Evolutionary conservation across 371 early-diverging fungal species (phyloP), one percentile per base, ranked within the genome.

Genomic region (Entomophthora muscae): DNA sequence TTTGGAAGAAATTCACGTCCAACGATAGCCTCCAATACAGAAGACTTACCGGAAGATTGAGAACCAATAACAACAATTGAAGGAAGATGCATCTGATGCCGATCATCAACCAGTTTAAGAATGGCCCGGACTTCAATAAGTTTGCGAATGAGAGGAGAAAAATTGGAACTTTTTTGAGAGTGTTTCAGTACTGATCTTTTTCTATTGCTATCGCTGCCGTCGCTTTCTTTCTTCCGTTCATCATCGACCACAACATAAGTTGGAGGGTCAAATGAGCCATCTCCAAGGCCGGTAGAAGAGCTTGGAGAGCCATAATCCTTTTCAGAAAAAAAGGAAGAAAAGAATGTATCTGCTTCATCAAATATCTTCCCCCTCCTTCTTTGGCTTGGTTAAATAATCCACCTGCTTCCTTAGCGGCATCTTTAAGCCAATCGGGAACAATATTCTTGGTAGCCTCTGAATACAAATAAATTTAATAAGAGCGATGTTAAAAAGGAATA

Each of bases 21-120:
- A 3, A 99, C 94, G 69, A 99, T 93, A n/a, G 96, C 91, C 72
- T 99, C 99, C 26, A 99, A 74, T 1, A 99, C 97, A 0, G 97
- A 96, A 67, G 93, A 93, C 73, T 99, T 99, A 53, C 99, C 99
- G 13, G 92, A 89, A 71, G 94, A 93, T 71, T 99, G 99, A 12
- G 93, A 88, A 0, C 99, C 99, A 67, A 99, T 82, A 2, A 98
- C 99, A 30, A 98, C 97, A 64, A 99, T 97, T 71, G 90, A 88
- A 0, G 99, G 99, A 23, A 98, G 71, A 63, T 83, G 81, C 60
- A 95, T 75, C 17, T 87, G 81, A 66, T 81, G 82, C 52, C 82
- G 79, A 65, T 83, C 78, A 42, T 83, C 78, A 64, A 94, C 85
- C 0, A 89, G 82, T 68, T 91, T 88, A 32, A 97, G 78, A 28